Percentiles rank a stretch among this genome's conserved stretches.
Evolutionary conservation across 73 alveolate genomes (phyloP).

Genomic region (Symbiodinium natans): DNA sequence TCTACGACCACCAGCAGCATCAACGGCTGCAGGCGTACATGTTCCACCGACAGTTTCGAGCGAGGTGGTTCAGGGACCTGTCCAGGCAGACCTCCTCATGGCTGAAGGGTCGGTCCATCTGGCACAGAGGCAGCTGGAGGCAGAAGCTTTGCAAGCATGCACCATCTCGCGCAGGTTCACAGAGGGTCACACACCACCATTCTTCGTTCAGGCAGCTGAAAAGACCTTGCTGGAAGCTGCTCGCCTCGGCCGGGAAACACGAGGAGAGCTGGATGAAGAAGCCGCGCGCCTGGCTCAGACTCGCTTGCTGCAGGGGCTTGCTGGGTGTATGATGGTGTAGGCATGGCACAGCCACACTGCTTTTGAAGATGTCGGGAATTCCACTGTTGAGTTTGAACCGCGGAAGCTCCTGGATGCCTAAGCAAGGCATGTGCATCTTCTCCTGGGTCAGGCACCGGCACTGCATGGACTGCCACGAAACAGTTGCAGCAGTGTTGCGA

Average conservation of each 20-base stretch:
- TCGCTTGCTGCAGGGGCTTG: too few species aligned
- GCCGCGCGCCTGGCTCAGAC: constrained; percentile 17
- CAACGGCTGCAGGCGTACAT: constrained; percentile 51
- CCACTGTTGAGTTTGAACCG: too few species aligned
- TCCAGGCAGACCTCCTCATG: constrained; percentile 57
- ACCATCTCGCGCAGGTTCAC: too few species aligned
- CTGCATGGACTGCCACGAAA: background rate
- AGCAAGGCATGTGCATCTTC: constrained; percentile 90
- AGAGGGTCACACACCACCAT: too few species aligned
- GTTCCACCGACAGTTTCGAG: too few species aligned
- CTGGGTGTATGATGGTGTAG: too few species aligned
- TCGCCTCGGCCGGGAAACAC: constrained; percentile 73
- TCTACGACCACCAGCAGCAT: constrained; percentile 33
- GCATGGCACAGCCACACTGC: too few species aligned
- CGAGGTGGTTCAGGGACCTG: too few species aligned
- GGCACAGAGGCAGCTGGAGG: constrained; percentile 87
- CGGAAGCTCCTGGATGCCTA: constrained; percentile 1
- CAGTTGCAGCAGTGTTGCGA: background rate
- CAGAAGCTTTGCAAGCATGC: too few species aligned
- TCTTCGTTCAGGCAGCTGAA: constrained; percentile 61
- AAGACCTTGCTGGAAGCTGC: constrained; percentile 75
- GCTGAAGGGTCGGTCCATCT: constrained; percentile 46
- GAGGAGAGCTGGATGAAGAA: constrained; percentile 61
- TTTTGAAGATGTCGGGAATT: too few species aligned
- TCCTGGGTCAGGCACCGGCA: constrained; percentile 45